Evolutionary conservation across 164 flowering plant species (phyloP).

Genomic region (grape (Vitis vinifera)): ASM3070453v1 NC_081811.1:29495001-29495500

Average conservation of each 20-base stretch:
- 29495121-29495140: conserved; percentile 57
- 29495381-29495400: conserved; percentile 50
- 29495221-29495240: conserved; percentile 51
- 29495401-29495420: conserved; percentile 44
- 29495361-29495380: conserved; percentile 55
- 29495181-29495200: conserved; percentile 47
- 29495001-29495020: conserved; percentile 57
- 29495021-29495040: conserved; percentile 54
- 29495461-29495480: conserved; percentile 51
- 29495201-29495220: conserved; percentile 51
- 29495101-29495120: conserved; percentile 64
- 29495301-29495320: conserved; percentile 44
- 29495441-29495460: conserved; percentile 70
- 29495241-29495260: conserved; percentile 43
- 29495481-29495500: conserved; percentile 56
- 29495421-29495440: conserved; percentile 48
- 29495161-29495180: conserved; percentile 37
- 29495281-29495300: conserved; percentile 56
- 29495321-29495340: conserved; percentile 48
- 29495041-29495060: conserved; percentile 56
- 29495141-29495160: conserved; percentile 40
- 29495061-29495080: conserved; percentile 51
- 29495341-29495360: conserved; percentile 53
- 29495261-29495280: conserved; percentile 59
- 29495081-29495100: conserved; percentile 57